phyloP scores from a whole-genome alignment of 176 grass and related monocot genomes.

The Echinochloa phyllopogon region DNA sequence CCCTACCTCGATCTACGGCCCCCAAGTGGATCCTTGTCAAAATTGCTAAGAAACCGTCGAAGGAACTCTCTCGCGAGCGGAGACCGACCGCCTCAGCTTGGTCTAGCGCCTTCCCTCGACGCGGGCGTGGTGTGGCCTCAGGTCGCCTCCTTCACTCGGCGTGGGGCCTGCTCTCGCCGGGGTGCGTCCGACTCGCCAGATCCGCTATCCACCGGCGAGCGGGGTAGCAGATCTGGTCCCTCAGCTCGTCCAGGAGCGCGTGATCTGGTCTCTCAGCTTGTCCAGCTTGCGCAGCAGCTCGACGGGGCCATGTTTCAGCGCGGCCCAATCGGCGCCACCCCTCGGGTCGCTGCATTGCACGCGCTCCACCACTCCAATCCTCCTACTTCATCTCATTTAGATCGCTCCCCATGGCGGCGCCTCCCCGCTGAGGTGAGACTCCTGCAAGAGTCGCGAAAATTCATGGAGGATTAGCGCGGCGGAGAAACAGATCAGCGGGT shows the following conservation, averaged over 20 bases:
- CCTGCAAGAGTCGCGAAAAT: constrained; percentile 22
- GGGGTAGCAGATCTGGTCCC: too few relatives aligned
- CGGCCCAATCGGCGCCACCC: constrained; percentile 45
- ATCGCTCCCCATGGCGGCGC: constrained; percentile 56
- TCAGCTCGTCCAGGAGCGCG: constrained; percentile 68
- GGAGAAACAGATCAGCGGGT: constrained; percentile 33
- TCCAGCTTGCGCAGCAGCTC: constrained; percentile 90
- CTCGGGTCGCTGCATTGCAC: constrained; percentile 58
- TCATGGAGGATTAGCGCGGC: neutral
- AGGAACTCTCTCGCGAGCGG: too few relatives aligned
- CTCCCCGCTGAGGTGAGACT: constrained; percentile 32
- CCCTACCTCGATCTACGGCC: too few relatives aligned
- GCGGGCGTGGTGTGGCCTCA: too few relatives aligned
- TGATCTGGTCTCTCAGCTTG: constrained; percentile 85
- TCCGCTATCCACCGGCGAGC: too few relatives aligned
- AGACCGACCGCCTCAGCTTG: too few relatives aligned
- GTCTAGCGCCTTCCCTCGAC: too few relatives aligned
- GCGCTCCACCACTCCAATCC: constrained; percentile 46
- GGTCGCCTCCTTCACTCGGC: too few relatives aligned
- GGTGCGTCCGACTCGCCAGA: too few relatives aligned
- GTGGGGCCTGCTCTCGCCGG: too few relatives aligned
- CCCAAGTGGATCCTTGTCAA: too few relatives aligned
- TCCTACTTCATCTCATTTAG: constrained; percentile 74
- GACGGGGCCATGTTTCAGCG: constrained; percentile 62
- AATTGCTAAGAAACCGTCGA: too few relatives aligned